Base-by-base conservation (phyloP, 768 basidiomycete species). In the Tylopilus cervinicoccineus region DNA sequence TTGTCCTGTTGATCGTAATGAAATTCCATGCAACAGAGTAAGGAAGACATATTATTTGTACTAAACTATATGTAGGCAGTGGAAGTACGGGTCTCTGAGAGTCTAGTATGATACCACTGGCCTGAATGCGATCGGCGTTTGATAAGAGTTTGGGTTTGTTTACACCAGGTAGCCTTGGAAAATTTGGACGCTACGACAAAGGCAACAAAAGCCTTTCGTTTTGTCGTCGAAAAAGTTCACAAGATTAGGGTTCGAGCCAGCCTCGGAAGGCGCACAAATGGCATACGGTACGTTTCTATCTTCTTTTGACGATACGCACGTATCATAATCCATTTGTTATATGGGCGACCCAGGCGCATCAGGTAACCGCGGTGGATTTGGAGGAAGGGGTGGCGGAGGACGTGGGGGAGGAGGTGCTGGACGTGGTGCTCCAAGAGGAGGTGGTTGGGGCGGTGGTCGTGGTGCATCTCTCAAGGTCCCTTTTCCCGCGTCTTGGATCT, bases 331-430 rank as follows among this genome's bases (percentile, higher is more conserved):
- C 17, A n/a, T 39, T 28, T 28, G 27, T 40, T 13, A 12, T 13
- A 12, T 37, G 4, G 17, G n/a, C 47, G 14, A 22, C 10, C n/a
- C 40, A 79, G 81, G 80, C 57, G 72, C 61, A 72, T 76, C 86
- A 67, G 90, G 90, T 51, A 83, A 84, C 60, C 83, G 89, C 53
- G 88, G 88, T 28, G 84, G 83, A 57, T 84, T 83, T 69, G 75
- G 74, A 19, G 61, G 71, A 13, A 59, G 72, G 28, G 72, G 75
- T 39, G 70, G 67, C 10, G 70, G 72, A 12, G 65, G 72, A 23
- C 67, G 74, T 34, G 70, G 66, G 4, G 64, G 71, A 19, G 69
- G 71, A 32, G 62, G 71, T 38, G 61, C 60, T 37, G 68, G 66
- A 22, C 54, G 69, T 32, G 74, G 74, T 50, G 69, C 71, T 28